Percentiles rank a stretch among this genome's conserved stretches.
Evolutionary conservation across 2,329 filamentous ascomycete species (phyloP).

Genomic region (Aspergillus ustus): DNA sequence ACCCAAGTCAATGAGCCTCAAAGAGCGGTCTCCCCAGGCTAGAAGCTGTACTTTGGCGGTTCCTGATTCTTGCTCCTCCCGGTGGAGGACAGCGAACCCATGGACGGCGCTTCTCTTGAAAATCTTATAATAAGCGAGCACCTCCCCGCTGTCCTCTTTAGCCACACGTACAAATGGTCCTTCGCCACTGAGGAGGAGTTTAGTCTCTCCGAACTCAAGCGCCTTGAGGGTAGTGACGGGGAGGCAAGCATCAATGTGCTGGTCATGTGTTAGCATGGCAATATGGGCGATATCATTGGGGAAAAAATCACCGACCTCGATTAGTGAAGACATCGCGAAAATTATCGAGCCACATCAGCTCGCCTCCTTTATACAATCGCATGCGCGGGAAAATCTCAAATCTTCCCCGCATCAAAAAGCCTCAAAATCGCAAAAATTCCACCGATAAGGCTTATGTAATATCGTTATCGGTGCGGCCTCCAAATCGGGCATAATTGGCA

Average conservation of each 20-base stretch:
- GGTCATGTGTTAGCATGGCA: slow-evolving; percentile 28
- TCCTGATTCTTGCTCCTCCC: slow-evolving; percentile 22
- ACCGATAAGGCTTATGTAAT: slow-evolving; percentile 28
- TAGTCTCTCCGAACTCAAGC: slow-evolving; percentile 30
- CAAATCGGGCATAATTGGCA: slow-evolving; percentile 24
- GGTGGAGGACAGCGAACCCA: slow-evolving; percentile 38
- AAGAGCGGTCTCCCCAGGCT: slow-evolving; percentile 71
- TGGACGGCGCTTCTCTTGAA: slow-evolving; percentile 46
- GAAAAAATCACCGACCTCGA: slow-evolving; percentile 34
- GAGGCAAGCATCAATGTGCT: slow-evolving; percentile 49
- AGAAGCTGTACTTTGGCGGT: slow-evolving; percentile 45
- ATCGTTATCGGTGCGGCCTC: slow-evolving; percentile 16
- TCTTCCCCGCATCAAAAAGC: slow-evolving; percentile 16
- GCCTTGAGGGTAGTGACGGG: slow-evolving; percentile 48
- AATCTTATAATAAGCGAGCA: slow-evolving; percentile 35
- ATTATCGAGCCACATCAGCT: slow-evolving; percentile 23
- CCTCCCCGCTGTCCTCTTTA: slow-evolving; percentile 36
- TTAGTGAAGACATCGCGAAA: slow-evolving; percentile 33
- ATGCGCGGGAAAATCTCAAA: slow-evolving; percentile 6
- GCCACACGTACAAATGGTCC: slow-evolving; percentile 42
- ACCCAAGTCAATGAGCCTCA: slow-evolving; percentile 49
- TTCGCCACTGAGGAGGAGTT: slow-evolving; percentile 45
- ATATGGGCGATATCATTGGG: not conserved
- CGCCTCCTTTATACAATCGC: slow-evolving; percentile 6
- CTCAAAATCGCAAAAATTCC: slow-evolving; percentile 13